Evolutionary conservation across 805 yeast species (phyloP), one percentile per base, ranked within the genome.

Genomic region (Cyberlindnera lachancei): DNA sequence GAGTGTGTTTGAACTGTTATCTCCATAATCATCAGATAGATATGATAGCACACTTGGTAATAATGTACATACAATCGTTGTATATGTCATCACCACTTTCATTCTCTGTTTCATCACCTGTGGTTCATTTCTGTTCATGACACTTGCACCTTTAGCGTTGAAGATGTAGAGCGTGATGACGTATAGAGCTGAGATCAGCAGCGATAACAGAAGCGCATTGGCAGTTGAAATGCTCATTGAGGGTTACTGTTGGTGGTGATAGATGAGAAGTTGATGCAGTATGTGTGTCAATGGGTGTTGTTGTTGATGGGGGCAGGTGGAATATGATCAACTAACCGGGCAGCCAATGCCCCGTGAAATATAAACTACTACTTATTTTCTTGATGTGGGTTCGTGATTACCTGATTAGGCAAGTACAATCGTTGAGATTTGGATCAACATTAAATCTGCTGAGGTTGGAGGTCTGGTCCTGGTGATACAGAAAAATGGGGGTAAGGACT

Each of bases 51-150:
- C 8, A 3, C 18, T 3, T 1, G 53, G 53, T 0, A 45, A 23
- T 0, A 31, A 12, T 1, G 25, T 15, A 9, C 40, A 7, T 3
- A 35, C 27, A 1, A 35, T 4, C 1, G 33, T 8, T 2, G 50
- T 36, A 10, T 45, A 28, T 1, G 45, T 12, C 0, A 54, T 31
- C 1, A 70, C 61, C 23, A 71, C 50, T 5, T 14, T 35, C 7
- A 75, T 36, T 18, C 81, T 53, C 29, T 61, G 54, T 23, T 42
- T 40, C 3, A 75, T 61, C 5, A 73, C 68, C 0, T 14, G 28
- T 1, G 64, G 62, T 25, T 71, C 66, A 46, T 74, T 60, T 21
- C 82, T 36, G 28, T 50, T 45, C 9, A 37, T 27, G n/a, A n/a
- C n/a, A n/a, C n/a, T n/a, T 3, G 43, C 7, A 33, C 35, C 25